phyloP scores from a whole-genome alignment of 1,284 basidiomycete species.

The Melampsora americana region DNA sequence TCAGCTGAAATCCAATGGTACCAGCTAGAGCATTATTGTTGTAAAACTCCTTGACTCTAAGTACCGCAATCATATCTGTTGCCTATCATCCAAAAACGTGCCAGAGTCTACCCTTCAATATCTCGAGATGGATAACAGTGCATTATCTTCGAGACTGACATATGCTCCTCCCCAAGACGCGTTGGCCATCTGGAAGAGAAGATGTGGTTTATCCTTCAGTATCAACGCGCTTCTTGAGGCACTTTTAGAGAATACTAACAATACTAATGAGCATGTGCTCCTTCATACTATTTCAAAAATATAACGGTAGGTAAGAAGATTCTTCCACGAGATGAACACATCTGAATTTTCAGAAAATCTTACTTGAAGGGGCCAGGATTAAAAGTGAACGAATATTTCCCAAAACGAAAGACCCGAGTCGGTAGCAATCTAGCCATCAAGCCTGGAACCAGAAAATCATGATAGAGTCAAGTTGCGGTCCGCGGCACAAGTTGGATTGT shows the following conservation, averaged over 20 bases:
- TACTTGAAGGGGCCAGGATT: conserved; percentile 44
- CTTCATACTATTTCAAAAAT: conserved; percentile 22
- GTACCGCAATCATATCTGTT: conserved; percentile 33
- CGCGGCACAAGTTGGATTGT: background rate
- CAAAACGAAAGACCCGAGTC: background rate
- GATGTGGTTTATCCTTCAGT: background rate
- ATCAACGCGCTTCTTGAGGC: background rate
- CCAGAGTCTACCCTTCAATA: too few relatives aligned
- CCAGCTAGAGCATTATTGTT: conserved; percentile 20
- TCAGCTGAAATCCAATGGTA: conserved; percentile 46
- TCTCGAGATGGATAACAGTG: too few relatives aligned
- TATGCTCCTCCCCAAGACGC: conserved; percentile 42
- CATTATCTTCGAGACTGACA: conserved; percentile 5
- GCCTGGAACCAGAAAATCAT: background rate
- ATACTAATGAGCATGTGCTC: conserved; percentile 44
- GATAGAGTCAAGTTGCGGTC: too few relatives aligned
- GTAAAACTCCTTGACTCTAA: conserved; percentile 31
- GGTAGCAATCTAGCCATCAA: conserved; percentile 35
- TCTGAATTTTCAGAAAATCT: background rate
- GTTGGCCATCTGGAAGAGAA: conserved; percentile 34
- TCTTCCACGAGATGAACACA: background rate
- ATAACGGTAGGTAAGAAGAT: background rate
- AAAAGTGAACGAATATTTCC: conserved; percentile 15
- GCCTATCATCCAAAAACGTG: conserved; percentile 1
- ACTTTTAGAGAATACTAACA: background rate